phyloP scores from a whole-genome alignment of 495 filamentous ascomycete species.

The Penicillium nucicola region DNA sequence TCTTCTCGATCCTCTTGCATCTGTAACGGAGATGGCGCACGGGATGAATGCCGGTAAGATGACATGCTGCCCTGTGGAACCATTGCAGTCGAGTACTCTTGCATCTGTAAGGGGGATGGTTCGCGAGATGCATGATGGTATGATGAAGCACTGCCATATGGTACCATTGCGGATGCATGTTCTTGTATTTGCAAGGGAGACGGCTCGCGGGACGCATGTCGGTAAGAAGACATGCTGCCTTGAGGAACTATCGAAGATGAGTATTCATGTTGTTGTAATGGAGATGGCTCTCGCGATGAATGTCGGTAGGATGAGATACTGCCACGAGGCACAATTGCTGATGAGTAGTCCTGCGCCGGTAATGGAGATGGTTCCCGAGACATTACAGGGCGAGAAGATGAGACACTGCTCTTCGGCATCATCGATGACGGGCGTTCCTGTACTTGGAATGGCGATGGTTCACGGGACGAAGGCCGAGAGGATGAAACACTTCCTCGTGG shows the following conservation, averaged over 20 bases:
- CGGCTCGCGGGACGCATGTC: background rate
- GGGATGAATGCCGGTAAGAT: background rate
- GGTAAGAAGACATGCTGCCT: slow-evolving; percentile 26
- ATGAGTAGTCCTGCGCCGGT: slow-evolving; percentile 17
- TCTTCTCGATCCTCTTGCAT: slow-evolving; percentile 37
- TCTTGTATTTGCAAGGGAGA: slow-evolving; percentile 13
- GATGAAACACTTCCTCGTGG: slow-evolving; percentile 24
- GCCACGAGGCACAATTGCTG: slow-evolving; percentile 2
- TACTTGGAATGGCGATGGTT: slow-evolving; percentile 28
- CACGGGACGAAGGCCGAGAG: slow-evolving; percentile 30
- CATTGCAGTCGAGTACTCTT: slow-evolving; percentile 9
- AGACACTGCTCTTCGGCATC: background rate
- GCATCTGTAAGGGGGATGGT: slow-evolving; percentile 10
- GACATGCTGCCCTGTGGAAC: background rate
- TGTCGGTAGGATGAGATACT: background rate
- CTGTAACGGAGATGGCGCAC: slow-evolving; percentile 9
- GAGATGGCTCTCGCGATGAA: background rate
- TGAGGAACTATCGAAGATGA: slow-evolving; percentile 16
- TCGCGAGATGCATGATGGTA: background rate
- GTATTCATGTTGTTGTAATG: slow-evolving; percentile 8
- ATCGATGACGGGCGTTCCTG: slow-evolving; percentile 1
- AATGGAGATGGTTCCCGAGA: slow-evolving; percentile 34
- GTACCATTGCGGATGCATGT: slow-evolving; percentile 16
- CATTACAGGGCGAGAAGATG: slow-evolving; percentile 1
- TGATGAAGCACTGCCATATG: slow-evolving; percentile 25